phyloP scores from a whole-genome alignment of 371 early-diverging fungal genomes.

The Cokeromyces recurvatus region DNA sequence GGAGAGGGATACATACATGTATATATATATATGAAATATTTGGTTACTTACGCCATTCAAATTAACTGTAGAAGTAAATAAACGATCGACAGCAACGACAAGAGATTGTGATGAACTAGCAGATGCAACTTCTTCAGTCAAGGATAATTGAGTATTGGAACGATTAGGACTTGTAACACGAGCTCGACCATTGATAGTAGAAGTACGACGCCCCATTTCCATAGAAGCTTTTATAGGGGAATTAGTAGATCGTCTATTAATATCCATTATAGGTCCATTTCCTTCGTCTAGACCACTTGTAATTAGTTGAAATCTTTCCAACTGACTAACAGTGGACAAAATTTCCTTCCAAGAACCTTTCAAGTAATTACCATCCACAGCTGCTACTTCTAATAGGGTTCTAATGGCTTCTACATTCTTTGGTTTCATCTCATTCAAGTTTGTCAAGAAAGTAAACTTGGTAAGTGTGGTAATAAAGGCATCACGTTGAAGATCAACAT shows the following conservation, averaged over 20 bases:
- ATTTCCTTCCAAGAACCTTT: conserved; percentile 88
- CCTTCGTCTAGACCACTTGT: conserved; percentile 47
- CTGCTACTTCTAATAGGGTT: conserved; percentile 77
- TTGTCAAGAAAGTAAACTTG: conserved; percentile 81
- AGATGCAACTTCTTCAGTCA: conserved; percentile 48
- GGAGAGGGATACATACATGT: no score
- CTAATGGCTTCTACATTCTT: conserved; percentile 90
- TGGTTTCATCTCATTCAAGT: conserved; percentile 73
- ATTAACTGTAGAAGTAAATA: conserved; percentile 67
- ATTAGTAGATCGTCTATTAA: conserved; percentile 22
- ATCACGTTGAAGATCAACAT: conserved; percentile 81
- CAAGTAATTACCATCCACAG: conserved; percentile 78
- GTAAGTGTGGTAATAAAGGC: conserved; percentile 87
- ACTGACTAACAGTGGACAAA: conserved; percentile 79
- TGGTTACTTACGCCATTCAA: conserved; percentile 39
- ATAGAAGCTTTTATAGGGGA: conserved; percentile 14
- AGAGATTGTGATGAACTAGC: conserved; percentile 60
- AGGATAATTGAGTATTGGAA: conserved; percentile 29
- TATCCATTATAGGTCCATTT: conserved; percentile 34
- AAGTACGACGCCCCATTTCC: conserved; percentile 34
- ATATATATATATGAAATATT: no score
- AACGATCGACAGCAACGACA: conserved; percentile 77
- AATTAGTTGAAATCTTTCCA: conserved; percentile 75
- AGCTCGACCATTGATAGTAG: conserved; percentile 17
- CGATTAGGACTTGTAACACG: conserved; percentile 18